Conservation (phyloP, 2,329 filamentous ascomycete species). For the Fusarium chuoi region DNA sequence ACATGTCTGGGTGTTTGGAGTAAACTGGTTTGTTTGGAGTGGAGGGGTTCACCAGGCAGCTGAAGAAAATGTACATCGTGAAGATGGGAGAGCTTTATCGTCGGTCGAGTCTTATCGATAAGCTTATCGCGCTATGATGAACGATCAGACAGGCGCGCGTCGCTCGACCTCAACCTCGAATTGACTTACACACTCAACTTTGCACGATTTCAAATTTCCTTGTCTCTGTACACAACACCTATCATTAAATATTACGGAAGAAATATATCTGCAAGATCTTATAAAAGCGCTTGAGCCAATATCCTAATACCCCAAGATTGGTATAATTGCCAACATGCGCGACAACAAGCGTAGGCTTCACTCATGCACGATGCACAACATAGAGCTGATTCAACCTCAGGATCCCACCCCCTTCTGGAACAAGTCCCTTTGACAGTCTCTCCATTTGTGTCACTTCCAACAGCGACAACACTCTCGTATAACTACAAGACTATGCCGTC, state of each 20-base stretch:
- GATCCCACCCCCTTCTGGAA: conserved; percentile 85
- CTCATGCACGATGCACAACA: background rate
- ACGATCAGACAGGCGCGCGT: background rate
- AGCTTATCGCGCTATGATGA: background rate
- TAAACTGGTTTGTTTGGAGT: conserved; percentile 23
- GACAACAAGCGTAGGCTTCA: conserved; percentile 50
- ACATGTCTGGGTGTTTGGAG: conserved; percentile 42
- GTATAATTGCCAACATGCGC: conserved; percentile 42
- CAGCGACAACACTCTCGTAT: conserved; percentile 91
- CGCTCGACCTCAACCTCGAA: background rate
- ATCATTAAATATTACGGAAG: background rate
- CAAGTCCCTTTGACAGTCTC: conserved; percentile 95
- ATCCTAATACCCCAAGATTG: background rate
- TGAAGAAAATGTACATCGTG: conserved; percentile 35
- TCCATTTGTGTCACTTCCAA: conserved; percentile 90
- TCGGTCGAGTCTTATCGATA: conserved; percentile 29
- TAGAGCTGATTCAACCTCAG: conserved; percentile 54
- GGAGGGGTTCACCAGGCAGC: conserved; percentile 37
- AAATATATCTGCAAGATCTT: background rate
- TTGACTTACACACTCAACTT: background rate
- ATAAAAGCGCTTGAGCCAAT: background rate
- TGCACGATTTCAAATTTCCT: background rate
- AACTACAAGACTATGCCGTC: conserved; percentile 93
- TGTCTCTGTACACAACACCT: background rate
- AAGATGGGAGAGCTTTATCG: conserved; percentile 40